Evolutionary conservation across 1,284 basidiomycete species (phyloP), one percentile per base, ranked within the genome.

Genomic region (Neotropicomus parvogracilis): DNA sequence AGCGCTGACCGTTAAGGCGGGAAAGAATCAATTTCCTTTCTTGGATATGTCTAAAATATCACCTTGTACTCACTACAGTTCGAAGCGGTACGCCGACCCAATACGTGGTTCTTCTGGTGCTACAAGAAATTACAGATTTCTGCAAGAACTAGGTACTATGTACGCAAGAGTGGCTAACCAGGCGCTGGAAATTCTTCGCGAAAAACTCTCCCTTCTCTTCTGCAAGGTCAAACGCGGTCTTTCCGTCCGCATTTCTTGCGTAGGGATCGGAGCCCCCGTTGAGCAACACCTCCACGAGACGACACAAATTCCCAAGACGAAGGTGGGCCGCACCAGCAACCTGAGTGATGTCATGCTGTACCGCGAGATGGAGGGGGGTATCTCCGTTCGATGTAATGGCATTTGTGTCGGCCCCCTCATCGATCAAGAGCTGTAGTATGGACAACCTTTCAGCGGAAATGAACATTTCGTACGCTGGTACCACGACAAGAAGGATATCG

Each of bases 211-310:
- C n/a, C 1, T 27, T 21, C 14, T 12, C 28, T 20, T 39, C 13
- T 35, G 50, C 50, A 13, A 53, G 8, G 16, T 41, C 38, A 32
- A 32, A 10, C 8, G 43, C 24, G 8, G 40, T 52, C 21, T 40
- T 14, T 10, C 42, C 33, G 6, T 40, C 38, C 24, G 11, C 2
- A 4, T 42, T 53, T 12, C n/a, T 26, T 16, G 40, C 32, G 2
- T 3, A 43, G 3, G 45, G 51, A 4, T 53, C 38, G 11, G 50
- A 17, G n/a, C 32, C 32, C 16, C 32, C 10, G 10, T 34, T 16
- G 16, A 34, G 32, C 16, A 34, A 16, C 8, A 34, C 16, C n/a
- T 32, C 14, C 14, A 32, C 31, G 31, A 32, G 31, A 1, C n/a
- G n/a, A 1, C 31, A 32, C 31, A 16, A n/a, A n/a, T n/a, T n/a